Percentiles rank a stretch among this genome's conserved stretches.
Evolutionary conservation across 1,284 basidiomycete species (phyloP).

Genomic region (Rhodotorula sp.): DNA sequence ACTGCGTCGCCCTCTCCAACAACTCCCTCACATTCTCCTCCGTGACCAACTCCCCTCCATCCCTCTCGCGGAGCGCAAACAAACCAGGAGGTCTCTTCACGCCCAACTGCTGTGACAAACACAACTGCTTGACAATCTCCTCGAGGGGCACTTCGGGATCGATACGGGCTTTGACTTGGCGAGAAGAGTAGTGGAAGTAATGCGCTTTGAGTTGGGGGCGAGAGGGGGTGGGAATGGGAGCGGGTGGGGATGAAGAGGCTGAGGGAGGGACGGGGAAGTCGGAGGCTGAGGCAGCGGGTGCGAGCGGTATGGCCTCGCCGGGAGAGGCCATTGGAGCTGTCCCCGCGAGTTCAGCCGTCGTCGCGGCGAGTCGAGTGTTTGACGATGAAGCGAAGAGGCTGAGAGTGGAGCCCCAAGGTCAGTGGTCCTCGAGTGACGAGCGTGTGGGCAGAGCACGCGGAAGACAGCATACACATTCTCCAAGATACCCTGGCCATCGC

Average conservation of each 20-base stretch:
- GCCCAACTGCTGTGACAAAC: conserved; percentile 56
- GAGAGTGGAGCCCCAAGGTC: neutral
- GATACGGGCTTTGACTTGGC: conserved; percentile 44
- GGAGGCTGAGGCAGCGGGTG: neutral
- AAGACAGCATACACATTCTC: neutral
- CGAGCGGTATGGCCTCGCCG: neutral
- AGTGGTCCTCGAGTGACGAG: neutral
- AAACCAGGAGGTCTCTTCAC: conserved; percentile 76
- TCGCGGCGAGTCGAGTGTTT: neutral
- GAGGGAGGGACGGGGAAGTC: neutral
- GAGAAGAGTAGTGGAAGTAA: conserved; percentile 27
- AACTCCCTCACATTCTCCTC: conserved; percentile 66
- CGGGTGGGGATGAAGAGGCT: neutral
- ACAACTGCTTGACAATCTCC: conserved; percentile 49
- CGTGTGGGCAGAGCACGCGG: neutral
- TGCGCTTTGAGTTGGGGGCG: neutral
- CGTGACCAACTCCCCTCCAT: conserved; percentile 83
- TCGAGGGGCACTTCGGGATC: conserved; percentile 45
- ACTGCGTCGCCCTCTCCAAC: conserved; percentile 14
- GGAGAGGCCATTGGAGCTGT: too few species aligned
- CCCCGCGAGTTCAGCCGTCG: too few species aligned
- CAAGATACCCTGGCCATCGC: too few species aligned
- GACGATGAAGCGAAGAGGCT: neutral
- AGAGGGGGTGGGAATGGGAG: neutral
- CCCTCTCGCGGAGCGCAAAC: conserved; percentile 77